Conservation (phyloP, 2,329 filamentous ascomycete species). For the Claviceps paspali region DNA sequence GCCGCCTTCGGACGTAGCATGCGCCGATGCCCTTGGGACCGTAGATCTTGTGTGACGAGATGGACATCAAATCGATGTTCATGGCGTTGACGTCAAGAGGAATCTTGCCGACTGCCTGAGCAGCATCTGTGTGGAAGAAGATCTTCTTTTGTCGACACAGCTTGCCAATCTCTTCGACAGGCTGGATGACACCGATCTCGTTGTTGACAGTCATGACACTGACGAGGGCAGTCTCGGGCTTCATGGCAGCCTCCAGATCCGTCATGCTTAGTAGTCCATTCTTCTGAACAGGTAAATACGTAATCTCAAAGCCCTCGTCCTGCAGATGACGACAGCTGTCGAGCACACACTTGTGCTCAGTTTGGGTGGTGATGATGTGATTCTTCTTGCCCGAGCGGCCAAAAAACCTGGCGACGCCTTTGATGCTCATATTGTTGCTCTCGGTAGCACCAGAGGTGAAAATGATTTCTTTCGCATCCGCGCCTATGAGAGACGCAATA, state of each 20-base stretch:
- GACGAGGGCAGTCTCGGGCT: slow-evolving; percentile 79
- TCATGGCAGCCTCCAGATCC: slow-evolving; percentile 74
- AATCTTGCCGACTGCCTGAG: slow-evolving; percentile 97
- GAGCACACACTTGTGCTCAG: slow-evolving; percentile 96
- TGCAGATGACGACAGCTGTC: slow-evolving; percentile 95
- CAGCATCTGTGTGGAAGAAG: slow-evolving; percentile 95
- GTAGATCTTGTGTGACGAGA: slow-evolving; percentile 97
- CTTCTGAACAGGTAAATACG: slow-evolving; percentile 81
- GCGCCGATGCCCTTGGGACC: slow-evolving; percentile 94
- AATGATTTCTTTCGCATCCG: slow-evolving; percentile 94
- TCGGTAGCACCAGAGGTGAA: slow-evolving; percentile 97
- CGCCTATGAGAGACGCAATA: slow-evolving; percentile 75
- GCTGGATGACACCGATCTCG: slow-evolving; percentile 98
- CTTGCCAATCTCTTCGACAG: slow-evolving; percentile 81
- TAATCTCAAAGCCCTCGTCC: slow-evolving; percentile 91
- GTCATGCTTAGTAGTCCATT: slow-evolving; percentile 78
- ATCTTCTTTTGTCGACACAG: slow-evolving; percentile 83
- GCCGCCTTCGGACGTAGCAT: slow-evolving; percentile 85
- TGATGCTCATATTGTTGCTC: slow-evolving; percentile 99
- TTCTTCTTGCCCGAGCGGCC: slow-evolving; percentile 89
- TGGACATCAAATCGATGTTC: slow-evolving; percentile 98
- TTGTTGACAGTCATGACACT: slow-evolving; percentile 99
- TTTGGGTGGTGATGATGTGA: slow-evolving; percentile 94
- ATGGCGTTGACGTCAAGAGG: slow-evolving; percentile 92
- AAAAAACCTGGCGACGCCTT: slow-evolving; percentile 93